phyloP scores from a whole-genome alignment of 331 rosid species.

The Acacia pycnantha region DNA sequence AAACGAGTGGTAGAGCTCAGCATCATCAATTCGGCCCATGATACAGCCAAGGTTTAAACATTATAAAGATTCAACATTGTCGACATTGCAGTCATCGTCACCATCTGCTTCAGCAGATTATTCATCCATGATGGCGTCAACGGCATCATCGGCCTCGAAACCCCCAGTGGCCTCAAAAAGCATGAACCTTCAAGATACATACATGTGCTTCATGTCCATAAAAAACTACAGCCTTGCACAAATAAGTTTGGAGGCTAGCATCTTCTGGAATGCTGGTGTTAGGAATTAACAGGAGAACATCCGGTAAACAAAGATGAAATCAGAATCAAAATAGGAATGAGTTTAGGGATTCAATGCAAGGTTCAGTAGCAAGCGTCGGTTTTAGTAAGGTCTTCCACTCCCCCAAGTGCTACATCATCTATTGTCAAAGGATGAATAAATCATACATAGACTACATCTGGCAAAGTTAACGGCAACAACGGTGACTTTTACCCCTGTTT shows the following conservation, averaged over 20 bases:
- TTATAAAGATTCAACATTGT: conserved; percentile 32
- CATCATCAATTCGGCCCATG: conserved; percentile 56
- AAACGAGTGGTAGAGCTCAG: conserved; percentile 53
- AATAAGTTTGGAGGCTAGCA: background rate
- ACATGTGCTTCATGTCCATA: conserved; percentile 31
- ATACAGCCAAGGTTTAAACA: conserved; percentile 26
- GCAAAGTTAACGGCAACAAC: no score
- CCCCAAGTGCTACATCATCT: no score
- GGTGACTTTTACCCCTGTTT: no score
- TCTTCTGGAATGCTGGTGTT: background rate
- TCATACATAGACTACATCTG: no score
- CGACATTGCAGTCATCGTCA: conserved; percentile 14
- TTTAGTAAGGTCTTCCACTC: no score
- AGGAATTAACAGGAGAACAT: background rate
- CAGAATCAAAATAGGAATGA: background rate
- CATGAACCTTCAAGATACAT: conserved; percentile 45
- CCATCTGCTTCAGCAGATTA: no score
- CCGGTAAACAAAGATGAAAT: background rate
- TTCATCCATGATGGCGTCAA: no score
- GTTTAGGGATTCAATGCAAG: no score
- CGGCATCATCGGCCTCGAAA: no score
- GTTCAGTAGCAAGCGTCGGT: no score
- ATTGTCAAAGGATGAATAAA: no score
- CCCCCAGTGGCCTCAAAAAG: no score
- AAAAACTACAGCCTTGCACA: background rate